phyloP scores from a whole-genome alignment of 1,284 basidiomycete species.

The Apiotrichum sp. region DNA sequence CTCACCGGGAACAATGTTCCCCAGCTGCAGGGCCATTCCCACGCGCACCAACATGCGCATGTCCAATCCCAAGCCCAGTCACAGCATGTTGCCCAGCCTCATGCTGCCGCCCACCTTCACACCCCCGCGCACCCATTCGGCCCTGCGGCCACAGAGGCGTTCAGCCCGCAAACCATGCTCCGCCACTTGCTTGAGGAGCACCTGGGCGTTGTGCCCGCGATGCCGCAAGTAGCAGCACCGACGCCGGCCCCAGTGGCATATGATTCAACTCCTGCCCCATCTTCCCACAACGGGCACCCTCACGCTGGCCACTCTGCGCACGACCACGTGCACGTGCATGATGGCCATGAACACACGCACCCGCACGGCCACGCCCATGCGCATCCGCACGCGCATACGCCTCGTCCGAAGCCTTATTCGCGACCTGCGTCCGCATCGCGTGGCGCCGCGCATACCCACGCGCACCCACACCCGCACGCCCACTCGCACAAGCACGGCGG shows the following conservation, averaged over 20 bases:
- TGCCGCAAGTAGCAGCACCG: too few relatives aligned
- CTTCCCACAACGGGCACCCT: neutral
- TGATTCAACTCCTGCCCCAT: too few relatives aligned
- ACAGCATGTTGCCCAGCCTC: neutral
- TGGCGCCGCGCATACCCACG: too few relatives aligned
- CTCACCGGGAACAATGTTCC: neutral
- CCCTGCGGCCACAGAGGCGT: slow-evolving; percentile 26
- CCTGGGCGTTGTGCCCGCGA: slow-evolving; percentile 53
- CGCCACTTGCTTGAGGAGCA: slow-evolving; percentile 72
- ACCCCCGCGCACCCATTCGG: slow-evolving; percentile 13
- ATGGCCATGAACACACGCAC: slow-evolving; percentile 1
- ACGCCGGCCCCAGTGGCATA: too few relatives aligned
- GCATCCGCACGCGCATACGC: slow-evolving; percentile 15
- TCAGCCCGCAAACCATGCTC: slow-evolving; percentile 44
- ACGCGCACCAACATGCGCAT: neutral
- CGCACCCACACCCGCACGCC: slow-evolving; percentile 13
- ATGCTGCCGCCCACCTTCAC: slow-evolving; percentile 20
- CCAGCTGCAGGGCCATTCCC: neutral
- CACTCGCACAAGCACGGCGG: slow-evolving; percentile 19
- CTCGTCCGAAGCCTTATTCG: neutral
- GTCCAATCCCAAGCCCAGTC: neutral
- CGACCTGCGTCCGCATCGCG: neutral
- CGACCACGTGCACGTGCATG: slow-evolving; percentile 15
- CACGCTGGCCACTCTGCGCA: slow-evolving; percentile 5
- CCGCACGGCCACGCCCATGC: slow-evolving; percentile 6